These are phyloP conservation scores for Boletus smithii DNA, from an alignment of 1,284 basidiomycete species.

Conservation along the genomic window DNA sequence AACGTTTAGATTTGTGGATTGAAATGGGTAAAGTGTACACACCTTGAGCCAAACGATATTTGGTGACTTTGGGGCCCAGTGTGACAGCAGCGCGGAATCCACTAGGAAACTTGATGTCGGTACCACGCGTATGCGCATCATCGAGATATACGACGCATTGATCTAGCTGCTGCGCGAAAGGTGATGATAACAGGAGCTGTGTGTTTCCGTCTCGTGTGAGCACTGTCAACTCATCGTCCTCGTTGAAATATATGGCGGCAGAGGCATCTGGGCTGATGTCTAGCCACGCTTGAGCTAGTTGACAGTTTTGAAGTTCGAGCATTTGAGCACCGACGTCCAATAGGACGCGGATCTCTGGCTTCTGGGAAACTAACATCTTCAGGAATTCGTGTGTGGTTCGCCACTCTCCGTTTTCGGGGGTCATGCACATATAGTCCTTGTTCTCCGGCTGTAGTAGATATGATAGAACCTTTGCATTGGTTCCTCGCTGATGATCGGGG, in stretches of 20 bases:
- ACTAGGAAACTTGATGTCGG: background rate
- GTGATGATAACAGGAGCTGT: background rate
- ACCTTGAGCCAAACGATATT: too few relatives aligned
- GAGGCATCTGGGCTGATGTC: background rate
- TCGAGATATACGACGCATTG: background rate
- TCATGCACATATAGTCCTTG: too few relatives aligned
- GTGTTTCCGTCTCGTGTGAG: background rate
- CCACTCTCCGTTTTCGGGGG: too few relatives aligned
- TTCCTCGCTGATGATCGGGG: too few relatives aligned
- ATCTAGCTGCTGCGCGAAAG: background rate
- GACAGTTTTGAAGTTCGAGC: background rate
- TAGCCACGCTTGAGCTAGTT: background rate
- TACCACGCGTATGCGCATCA: background rate
- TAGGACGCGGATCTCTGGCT: background rate
- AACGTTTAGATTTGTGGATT: too few relatives aligned
- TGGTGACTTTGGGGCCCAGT: too few relatives aligned
- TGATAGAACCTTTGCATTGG: too few relatives aligned
- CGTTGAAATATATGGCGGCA: background rate
- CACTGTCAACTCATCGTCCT: background rate
- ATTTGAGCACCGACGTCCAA: conserved; percentile 2
- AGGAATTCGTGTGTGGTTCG: background rate
- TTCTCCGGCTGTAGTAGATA: too few relatives aligned
- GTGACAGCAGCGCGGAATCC: too few relatives aligned
- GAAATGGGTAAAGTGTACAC: background rate
- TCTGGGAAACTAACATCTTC: background rate